Evolutionary conservation across 2,329 filamentous ascomycete species (phyloP).

Genomic region (Phaeosphaeriaceae sp.): DNA sequence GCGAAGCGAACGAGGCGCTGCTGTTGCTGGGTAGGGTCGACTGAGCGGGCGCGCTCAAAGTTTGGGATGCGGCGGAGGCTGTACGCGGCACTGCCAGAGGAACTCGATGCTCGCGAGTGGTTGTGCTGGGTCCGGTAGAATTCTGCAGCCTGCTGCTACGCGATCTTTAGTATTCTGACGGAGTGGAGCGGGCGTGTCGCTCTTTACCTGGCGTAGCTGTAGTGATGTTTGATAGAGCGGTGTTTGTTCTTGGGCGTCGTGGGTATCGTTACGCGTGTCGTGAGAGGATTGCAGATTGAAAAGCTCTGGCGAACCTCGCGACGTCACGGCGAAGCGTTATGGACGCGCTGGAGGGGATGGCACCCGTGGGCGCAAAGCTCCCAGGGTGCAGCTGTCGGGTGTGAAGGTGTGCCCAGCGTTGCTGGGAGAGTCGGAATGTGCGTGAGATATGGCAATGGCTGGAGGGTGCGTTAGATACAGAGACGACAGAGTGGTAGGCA

Average conservation of each 20-base stretch:
- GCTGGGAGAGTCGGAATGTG: constrained; percentile 28
- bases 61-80: constrained; percentile 63
- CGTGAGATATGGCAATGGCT: constrained; percentile 26
- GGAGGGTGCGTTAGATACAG: constrained; percentile 30
- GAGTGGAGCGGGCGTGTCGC: not conserved
- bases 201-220: constrained; percentile 49
- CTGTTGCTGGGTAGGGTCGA: constrained; percentile 50
- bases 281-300: constrained; percentile 38
- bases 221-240: constrained; percentile 45
- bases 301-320: constrained; percentile 30
- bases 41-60: constrained; percentile 56
- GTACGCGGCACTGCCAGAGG: constrained; percentile 58
- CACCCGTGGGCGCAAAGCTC: constrained; percentile 30
- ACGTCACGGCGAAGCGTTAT: constrained; percentile 35
- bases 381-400: constrained; percentile 22
- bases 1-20: constrained; percentile 47
- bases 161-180: constrained; percentile 1
- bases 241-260: constrained; percentile 41
- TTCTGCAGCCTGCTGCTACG: constrained; percentile 44
- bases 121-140: constrained; percentile 45
- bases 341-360: constrained; percentile 14
- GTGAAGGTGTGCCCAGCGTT: constrained; percentile 17
- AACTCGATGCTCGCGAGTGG: constrained; percentile 60
- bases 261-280: constrained; percentile 46
- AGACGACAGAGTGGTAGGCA: constrained; percentile 26